Conservation (phyloP, 73 alveolate genomes). For the Tetrahymena borealis region DNA sequence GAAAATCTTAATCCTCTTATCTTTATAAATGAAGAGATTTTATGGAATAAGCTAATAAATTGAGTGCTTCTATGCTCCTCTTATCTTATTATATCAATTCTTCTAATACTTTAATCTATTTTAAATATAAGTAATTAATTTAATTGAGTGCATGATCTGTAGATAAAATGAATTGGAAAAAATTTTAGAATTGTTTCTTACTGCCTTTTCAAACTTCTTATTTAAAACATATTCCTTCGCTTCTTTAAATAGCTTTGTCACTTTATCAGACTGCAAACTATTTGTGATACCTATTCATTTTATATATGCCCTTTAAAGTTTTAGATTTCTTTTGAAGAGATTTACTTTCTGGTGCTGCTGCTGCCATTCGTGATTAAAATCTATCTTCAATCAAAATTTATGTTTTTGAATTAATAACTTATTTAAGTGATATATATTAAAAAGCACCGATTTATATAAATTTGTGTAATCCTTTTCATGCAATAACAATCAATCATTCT, state of each 20-base stretch:
- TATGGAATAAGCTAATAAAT: neutral
- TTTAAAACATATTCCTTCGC: neutral
- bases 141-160: neutral
- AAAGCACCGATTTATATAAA: too few species aligned
- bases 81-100: neutral
- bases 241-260: neutral
- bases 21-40: neutral
- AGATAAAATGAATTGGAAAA: too few species aligned
- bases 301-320: too few species aligned
- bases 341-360: constrained; percentile 1
- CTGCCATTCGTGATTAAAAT: too few species aligned
- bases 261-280: neutral
- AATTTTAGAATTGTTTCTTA: too few species aligned
- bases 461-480: too few species aligned
- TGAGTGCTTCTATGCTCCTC: neutral
- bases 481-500: too few species aligned
- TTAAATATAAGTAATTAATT: neutral
- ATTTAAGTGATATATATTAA: too few species aligned
- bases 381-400: too few species aligned
- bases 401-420: too few species aligned
- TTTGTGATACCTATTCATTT: neutral
- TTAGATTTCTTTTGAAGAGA: neutral
- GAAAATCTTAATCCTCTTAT: neutral
- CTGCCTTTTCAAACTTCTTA: neutral
- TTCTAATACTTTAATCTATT: neutral